Evolutionary conservation across 1,284 basidiomycete species (phyloP).

Genomic region (Meira nashicola): DNA sequence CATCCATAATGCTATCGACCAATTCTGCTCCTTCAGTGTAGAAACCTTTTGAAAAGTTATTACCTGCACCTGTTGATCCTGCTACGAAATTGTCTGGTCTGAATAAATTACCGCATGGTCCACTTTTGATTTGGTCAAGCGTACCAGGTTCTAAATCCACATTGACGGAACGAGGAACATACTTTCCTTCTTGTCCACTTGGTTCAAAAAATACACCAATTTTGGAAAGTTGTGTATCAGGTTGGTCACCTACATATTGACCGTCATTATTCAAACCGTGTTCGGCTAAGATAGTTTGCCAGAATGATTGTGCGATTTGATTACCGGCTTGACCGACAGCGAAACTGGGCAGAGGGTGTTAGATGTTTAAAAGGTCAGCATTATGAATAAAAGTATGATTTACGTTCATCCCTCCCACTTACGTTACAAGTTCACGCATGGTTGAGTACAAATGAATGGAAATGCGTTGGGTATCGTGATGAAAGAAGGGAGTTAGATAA

Average conservation of each 20-base stretch:
- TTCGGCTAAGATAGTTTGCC: conserved; percentile 50
- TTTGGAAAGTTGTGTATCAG: conserved; percentile 35
- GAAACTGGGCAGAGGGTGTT: not conserved
- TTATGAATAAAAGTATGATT: not conserved
- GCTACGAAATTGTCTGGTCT: conserved; percentile 72
- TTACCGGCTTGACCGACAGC: conserved; percentile 61
- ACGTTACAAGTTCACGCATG: conserved; percentile 7
- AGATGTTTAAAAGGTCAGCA: too few species aligned
- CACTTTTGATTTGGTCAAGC: conserved; percentile 65
- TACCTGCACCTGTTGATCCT: conserved; percentile 64
- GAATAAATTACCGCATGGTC: conserved; percentile 70
- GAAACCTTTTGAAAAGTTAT: conserved; percentile 78
- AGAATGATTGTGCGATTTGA: conserved; percentile 57
- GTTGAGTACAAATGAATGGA: not conserved
- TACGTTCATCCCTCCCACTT: not conserved
- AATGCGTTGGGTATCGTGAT: conserved; percentile 1
- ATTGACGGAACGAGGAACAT: conserved; percentile 42
- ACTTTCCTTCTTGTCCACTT: conserved; percentile 45
- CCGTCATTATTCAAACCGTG: conserved; percentile 51
- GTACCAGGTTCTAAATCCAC: conserved; percentile 89
- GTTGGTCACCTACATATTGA: conserved; percentile 43
- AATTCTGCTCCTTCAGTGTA: conserved; percentile 68
- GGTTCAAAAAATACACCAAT: conserved; percentile 53
- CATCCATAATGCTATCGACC: conserved; percentile 71
- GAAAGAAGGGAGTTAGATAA: not conserved